Evolutionary conservation across 768 basidiomycete species (phyloP).

Genomic region (Lactifluus volemus): DNA sequence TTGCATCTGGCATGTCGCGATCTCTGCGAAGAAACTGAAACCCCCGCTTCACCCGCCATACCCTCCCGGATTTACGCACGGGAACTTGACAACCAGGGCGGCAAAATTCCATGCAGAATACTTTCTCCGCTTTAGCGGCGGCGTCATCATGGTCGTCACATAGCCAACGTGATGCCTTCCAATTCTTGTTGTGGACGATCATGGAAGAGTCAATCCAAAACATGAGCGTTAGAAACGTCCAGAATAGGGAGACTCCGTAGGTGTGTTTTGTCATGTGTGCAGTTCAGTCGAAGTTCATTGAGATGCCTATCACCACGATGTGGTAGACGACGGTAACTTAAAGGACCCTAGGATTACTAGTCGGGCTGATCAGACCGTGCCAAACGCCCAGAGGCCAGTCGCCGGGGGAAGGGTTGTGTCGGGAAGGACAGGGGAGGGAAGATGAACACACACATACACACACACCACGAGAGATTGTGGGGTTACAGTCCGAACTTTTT

Average conservation of each 20-base stretch:
- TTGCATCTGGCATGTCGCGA: conserved; percentile 23
- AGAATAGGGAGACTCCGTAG: background rate
- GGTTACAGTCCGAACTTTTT: background rate
- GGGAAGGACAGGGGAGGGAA: background rate
- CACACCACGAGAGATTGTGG: background rate
- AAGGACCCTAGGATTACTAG: background rate
- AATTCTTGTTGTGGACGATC: background rate
- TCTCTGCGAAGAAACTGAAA: conserved; percentile 26
- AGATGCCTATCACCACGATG: conserved; percentile 28
- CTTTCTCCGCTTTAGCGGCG: conserved; percentile 46
- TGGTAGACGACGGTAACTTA: background rate
- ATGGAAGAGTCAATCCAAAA: conserved; percentile 35
- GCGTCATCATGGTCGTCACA: conserved; percentile 36
- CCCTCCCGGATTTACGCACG: conserved; percentile 23
- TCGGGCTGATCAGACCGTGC: background rate
- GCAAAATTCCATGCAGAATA: conserved; percentile 44
- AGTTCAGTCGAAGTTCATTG: conserved; percentile 44
- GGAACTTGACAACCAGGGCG: conserved; percentile 32
- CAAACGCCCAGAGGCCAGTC: background rate
- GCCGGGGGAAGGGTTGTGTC: background rate
- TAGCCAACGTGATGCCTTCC: conserved; percentile 23
- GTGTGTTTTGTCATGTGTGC: conserved; percentile 39
- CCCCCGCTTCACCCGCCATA: conserved; percentile 22
- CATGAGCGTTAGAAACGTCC: background rate
- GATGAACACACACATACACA: background rate